phyloP scores from a whole-genome alignment of 768 basidiomycete species.

The Kwoniella sp. region DNA sequence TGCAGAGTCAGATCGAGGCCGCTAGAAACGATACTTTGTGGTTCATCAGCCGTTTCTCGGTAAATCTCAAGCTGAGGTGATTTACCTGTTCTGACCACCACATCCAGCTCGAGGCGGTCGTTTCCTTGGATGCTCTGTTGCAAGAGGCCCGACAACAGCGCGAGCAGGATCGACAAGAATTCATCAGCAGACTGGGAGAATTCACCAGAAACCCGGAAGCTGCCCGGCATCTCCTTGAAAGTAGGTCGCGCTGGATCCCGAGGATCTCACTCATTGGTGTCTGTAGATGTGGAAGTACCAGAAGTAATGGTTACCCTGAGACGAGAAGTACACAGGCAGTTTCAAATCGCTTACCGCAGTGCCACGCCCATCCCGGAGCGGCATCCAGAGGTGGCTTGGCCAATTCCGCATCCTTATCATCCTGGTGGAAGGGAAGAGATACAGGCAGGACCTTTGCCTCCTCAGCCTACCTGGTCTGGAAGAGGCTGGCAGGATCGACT shows the following conservation, averaged over 20 bases:
- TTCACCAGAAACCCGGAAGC: constrained; percentile 6
- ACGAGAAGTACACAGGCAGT: constrained; percentile 5
- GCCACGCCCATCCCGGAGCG: neutral
- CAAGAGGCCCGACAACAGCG: constrained; percentile 1
- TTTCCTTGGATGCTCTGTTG: constrained; percentile 1
- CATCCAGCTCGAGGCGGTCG: constrained; percentile 6
- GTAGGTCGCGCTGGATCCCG: neutral
- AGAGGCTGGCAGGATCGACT: no score
- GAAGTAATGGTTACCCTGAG: constrained; percentile 3
- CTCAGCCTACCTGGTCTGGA: no score
- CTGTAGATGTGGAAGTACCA: constrained; percentile 4
- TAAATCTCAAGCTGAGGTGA: neutral
- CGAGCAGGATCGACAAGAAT: constrained; percentile 3
- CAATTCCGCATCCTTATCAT: constrained; percentile 4
- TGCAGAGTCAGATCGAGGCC: constrained; percentile 7
- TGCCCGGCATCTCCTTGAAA: constrained; percentile 2
- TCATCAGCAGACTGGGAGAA: neutral
- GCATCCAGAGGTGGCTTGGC: neutral
- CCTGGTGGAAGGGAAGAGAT: no score
- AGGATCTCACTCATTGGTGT: neutral
- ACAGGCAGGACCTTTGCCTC: no score
- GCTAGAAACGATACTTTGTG: constrained; percentile 6
- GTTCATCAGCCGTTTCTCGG: constrained; percentile 7
- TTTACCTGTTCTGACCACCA: neutral
- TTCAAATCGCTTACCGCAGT: neutral